Conservation (phyloP, 345 rosid species). For the Arabis alpina region DNA sequence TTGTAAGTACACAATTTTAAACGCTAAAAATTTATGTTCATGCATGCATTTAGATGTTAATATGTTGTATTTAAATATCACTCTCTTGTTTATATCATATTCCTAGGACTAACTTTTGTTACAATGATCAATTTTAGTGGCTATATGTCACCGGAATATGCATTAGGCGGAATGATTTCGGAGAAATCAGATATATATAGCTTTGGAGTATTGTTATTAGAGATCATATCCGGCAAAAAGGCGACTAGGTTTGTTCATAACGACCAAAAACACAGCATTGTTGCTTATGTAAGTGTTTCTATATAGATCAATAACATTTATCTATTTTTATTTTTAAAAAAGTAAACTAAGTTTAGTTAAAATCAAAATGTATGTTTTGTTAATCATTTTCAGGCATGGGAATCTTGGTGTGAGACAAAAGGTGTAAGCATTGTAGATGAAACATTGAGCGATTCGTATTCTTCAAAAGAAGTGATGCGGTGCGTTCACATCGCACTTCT, state of each 20-base stretch:
- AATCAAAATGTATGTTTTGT: background rate
- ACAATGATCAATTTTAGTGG: background rate
- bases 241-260: constrained; percentile 9
- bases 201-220: constrained; percentile 13
- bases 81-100: background rate
- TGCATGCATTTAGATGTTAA: background rate
- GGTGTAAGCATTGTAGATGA: constrained; percentile 14
- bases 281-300: background rate
- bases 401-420: constrained; percentile 27
- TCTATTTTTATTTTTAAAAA: background rate
- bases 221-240: constrained; percentile 17
- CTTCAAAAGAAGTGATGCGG: constrained; percentile 7
- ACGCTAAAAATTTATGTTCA: background rate
- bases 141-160: constrained; percentile 19
- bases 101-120: background rate
- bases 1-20: background rate
- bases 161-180: background rate
- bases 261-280: background rate
- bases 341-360: background rate
- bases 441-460: constrained; percentile 1
- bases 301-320: background rate
- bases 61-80: background rate
- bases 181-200: constrained; percentile 22
- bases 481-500: constrained; percentile 29
- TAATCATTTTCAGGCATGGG: constrained; percentile 9